Conservation (phyloP, 148 eudicot genomes). For the Chenopodium suecicum region DNA sequence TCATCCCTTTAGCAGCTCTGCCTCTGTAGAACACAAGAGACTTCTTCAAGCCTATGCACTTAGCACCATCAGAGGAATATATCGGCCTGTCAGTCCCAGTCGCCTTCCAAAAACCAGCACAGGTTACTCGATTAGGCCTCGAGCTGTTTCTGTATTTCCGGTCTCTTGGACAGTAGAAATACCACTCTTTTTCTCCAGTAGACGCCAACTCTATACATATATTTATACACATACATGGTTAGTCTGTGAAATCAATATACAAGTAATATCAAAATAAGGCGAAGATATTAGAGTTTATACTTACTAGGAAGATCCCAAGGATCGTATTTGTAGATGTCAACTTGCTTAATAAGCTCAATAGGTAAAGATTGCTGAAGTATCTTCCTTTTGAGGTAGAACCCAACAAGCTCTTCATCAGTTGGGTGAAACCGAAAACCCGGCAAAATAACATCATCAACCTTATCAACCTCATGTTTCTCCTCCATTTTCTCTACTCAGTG, state of each 20-base stretch:
- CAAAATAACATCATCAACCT: conserved; percentile 63
- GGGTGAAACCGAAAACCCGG: conserved; percentile 97
- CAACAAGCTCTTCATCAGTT: conserved; percentile 91
- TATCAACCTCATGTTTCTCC: conserved; percentile 50
- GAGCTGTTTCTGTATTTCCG: conserved; percentile 85
- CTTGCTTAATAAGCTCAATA: conserved; percentile 85
- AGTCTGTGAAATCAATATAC: background rate
- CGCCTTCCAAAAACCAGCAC: conserved; percentile 97
- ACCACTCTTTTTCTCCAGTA: conserved; percentile 93
- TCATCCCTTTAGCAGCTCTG: conserved; percentile 85
- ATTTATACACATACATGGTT: background rate
- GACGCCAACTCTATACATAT: conserved; percentile 60
- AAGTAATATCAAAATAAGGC: background rate
- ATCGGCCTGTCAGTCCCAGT: conserved; percentile 92
- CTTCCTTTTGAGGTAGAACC: conserved; percentile 83
- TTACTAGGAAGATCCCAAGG: conserved; percentile 99
- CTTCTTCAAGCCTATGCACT: conserved; percentile 91
- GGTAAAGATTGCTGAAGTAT: conserved; percentile 62
- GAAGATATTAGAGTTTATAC: conserved; percentile 38
- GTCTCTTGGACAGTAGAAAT: conserved; percentile 92
- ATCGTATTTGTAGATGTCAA: conserved; percentile 83
- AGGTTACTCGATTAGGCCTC: conserved; percentile 85
- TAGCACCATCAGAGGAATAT: conserved; percentile 61
- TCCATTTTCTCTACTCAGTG: conserved; percentile 50
- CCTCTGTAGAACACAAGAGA: conserved; percentile 95